Evolutionary conservation across 2,329 filamentous ascomycete genomes (phyloP), one percentile per base, ranked within the genome.

Genomic region (Xylariaceae sp.): DNA sequence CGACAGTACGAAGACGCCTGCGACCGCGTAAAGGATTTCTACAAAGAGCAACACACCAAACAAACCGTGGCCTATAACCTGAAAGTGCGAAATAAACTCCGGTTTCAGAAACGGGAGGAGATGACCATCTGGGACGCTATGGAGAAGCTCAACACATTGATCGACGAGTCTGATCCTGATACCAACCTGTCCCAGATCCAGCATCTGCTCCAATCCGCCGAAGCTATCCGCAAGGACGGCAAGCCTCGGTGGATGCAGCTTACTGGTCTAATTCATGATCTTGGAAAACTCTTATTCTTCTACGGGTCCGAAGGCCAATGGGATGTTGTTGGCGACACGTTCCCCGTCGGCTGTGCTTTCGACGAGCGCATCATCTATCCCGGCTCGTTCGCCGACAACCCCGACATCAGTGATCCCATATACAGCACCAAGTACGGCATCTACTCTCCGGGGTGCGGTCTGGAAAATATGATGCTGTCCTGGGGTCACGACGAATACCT

Each of bases 111-210:
- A 39, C 74, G 78, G 50, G 83, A 86, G 15, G 80, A 87, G 70
- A 89, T 95, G 88, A 87, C 85, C 58, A 80, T 95, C 69, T 95
- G 90, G 91, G 79, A 95, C 70, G 91, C 91, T 18, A 94, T 95
- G 74, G 89, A 95, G 80, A 92, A 90, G 73, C 85, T 95, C 67
- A 89, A 95, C 79, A 90, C 87, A 0, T 80, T 95, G 49, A 88
- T 95, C 70, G 91, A 96, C 73, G 88, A 95, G 72, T 91, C 86
- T 18, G 91, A 96, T 74, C 91, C 91, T 1, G 90, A 96, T 74
- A 95, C 91, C 43, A 84, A 82, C 45, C 84, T 96, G 58, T 87
- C 84, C 26, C 91, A 95, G 75, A 95, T 95, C 68, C 87, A 95
- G 73, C 91, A 95, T 72, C 80, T 95, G 29, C 81, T 95, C 15